Evolutionary conservation across 2,329 filamentous ascomycete genomes (phyloP).

Genomic region (Pleurostoma richardsiae): DNA sequence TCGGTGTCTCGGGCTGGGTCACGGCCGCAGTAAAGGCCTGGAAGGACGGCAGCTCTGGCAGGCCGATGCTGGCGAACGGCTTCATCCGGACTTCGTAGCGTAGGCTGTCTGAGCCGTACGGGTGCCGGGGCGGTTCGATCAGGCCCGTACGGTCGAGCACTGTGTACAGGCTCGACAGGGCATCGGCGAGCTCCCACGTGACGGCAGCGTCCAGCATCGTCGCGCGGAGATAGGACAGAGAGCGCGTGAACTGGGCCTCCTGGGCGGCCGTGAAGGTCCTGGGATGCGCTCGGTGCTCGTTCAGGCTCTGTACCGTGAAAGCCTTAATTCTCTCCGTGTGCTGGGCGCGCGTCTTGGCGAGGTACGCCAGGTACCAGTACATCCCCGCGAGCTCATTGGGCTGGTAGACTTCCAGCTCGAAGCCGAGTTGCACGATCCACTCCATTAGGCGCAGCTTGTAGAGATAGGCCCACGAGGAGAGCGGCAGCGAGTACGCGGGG

Average conservation of each 20-base stretch:
- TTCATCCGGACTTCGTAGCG: constrained; percentile 85
- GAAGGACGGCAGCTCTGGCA: constrained; percentile 63
- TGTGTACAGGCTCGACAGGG: constrained; percentile 59
- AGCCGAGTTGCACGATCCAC: constrained; percentile 83
- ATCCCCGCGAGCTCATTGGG: constrained; percentile 78
- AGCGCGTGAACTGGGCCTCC: constrained; percentile 39
- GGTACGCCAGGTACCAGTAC: constrained; percentile 84
- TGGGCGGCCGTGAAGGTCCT: constrained; percentile 20
- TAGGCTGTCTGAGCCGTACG: constrained; percentile 63
- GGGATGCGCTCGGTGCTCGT: constrained; percentile 19
- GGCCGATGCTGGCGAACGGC: constrained; percentile 65
- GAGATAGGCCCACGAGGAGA: constrained; percentile 85
- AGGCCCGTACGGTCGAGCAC: constrained; percentile 55
- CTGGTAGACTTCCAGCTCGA: constrained; percentile 88
- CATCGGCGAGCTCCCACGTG: constrained; percentile 51
- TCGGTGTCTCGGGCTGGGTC: constrained; percentile 30
- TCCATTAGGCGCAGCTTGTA: constrained; percentile 89
- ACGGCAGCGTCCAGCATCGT: constrained; percentile 62
- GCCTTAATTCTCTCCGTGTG: constrained; percentile 70
- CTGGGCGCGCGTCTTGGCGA: constrained; percentile 62
- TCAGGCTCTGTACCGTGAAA: constrained; percentile 45
- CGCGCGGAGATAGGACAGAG: constrained; percentile 52
- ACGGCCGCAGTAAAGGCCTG: constrained; percentile 51
- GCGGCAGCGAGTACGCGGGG: constrained; percentile 60
- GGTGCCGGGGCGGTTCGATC: constrained; percentile 45